phyloP scores from a whole-genome alignment of 352 stramenopile species.

The Globisporangium parvum region DNA sequence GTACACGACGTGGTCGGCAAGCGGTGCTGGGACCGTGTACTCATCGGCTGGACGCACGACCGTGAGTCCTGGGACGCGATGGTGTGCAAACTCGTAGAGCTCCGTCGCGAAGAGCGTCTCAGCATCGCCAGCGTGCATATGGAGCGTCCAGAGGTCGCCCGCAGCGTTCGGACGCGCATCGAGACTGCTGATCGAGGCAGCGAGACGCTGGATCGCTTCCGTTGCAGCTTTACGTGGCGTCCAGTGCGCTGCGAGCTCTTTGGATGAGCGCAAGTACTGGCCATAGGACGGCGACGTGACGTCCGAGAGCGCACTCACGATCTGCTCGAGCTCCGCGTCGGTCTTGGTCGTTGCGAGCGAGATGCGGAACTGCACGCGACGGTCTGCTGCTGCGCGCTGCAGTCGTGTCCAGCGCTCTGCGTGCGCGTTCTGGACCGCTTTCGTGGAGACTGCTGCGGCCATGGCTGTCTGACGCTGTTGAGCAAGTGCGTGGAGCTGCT shows the following conservation, averaged over 20 bases:
- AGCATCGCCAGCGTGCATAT: slow-evolving; percentile 27
- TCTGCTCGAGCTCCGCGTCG: slow-evolving; percentile 26
- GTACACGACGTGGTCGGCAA: slow-evolving; percentile 44
- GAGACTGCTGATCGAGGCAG: slow-evolving; percentile 7
- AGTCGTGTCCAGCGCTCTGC: slow-evolving; percentile 7
- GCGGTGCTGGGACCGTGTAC: slow-evolving; percentile 30
- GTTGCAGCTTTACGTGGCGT: slow-evolving; percentile 17
- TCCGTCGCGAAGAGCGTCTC: slow-evolving; percentile 49
- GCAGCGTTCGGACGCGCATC: slow-evolving; percentile 11
- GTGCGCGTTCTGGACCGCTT: slow-evolving; percentile 13
- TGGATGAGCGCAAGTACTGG: slow-evolving; percentile 23
- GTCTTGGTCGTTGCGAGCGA: slow-evolving; percentile 25
- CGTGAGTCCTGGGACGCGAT: slow-evolving; percentile 16
- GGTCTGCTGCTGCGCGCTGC: slow-evolving; percentile 16
- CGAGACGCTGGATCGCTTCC: slow-evolving; percentile 20
- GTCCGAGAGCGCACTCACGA: slow-evolving; percentile 41
- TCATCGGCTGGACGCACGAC: slow-evolving; percentile 35
- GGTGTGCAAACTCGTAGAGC: slow-evolving; percentile 45
- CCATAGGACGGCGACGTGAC: slow-evolving; percentile 43
- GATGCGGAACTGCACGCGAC: slow-evolving; percentile 29
- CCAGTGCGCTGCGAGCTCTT: slow-evolving; percentile 37
- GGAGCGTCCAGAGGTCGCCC: slow-evolving; percentile 46
- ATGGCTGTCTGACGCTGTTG: not conserved
- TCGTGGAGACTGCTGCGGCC: not conserved
- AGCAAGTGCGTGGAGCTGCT: not conserved